A percentile compares a stretch with the other conserved stretches of the same genome.
Conservation (phyloP, 1,284 basidiomycete genomes). For the Puccinia horiana region DNA sequence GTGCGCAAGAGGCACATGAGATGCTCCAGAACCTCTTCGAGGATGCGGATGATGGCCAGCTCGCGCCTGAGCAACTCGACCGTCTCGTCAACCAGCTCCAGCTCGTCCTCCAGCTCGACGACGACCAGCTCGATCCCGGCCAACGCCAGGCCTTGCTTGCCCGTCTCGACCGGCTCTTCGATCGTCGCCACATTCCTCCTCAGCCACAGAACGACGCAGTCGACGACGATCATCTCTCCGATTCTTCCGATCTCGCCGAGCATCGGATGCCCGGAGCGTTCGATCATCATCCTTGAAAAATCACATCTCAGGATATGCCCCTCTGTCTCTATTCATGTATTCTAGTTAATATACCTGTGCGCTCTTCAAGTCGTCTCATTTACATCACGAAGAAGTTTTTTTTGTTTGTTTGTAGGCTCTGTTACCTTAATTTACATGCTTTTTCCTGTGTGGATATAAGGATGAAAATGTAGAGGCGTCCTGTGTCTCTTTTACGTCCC, state of each 20-base stretch:
- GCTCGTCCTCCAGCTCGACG: constrained; percentile 48
- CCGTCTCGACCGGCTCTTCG: constrained; percentile 30
- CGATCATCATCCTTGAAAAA: neutral
- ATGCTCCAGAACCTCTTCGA: neutral
- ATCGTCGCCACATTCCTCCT: neutral
- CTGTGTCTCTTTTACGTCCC: no score
- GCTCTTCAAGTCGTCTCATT: neutral
- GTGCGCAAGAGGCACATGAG: neutral
- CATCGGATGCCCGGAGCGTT: neutral
- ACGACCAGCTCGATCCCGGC: constrained; percentile 50
- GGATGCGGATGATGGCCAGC: neutral
- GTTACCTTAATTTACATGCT: no score
- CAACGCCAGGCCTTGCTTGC: constrained; percentile 51
- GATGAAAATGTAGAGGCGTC: no score
- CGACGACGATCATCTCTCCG: neutral
- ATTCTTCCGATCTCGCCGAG: neutral
- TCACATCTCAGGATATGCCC: neutral
- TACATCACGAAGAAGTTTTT: no score
- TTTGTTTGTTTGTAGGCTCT: neutral
- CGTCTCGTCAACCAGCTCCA: constrained; percentile 49
- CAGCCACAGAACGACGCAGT: neutral
- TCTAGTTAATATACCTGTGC: neutral
- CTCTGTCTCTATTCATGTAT: neutral
- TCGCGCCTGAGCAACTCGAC: neutral
- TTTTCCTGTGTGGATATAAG: no score